Evolutionary conservation across 2,329 filamentous ascomycete genomes (phyloP).

Genomic region (Tothia fuscella): DNA sequence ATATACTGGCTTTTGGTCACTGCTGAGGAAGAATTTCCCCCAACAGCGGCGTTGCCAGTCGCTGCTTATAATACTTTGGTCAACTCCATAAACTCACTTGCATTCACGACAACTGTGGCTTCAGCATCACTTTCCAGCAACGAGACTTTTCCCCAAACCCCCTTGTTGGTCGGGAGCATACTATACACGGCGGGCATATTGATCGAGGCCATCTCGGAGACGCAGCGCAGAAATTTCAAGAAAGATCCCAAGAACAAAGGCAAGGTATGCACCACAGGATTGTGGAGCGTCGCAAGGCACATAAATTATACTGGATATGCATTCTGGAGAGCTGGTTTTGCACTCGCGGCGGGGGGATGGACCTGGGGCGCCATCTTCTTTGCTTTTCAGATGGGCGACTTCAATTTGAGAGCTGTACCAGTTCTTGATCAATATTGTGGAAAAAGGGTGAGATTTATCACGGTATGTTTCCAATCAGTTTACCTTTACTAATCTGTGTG

Average conservation of each 20-base stretch:
- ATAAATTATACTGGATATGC: constrained; percentile 44
- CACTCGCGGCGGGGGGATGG: constrained; percentile 37
- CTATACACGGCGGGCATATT: constrained; percentile 41
- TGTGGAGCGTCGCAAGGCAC: constrained; percentile 39
- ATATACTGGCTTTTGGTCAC: constrained; percentile 40
- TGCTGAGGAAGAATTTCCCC: constrained; percentile 39
- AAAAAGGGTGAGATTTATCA: constrained; percentile 6
- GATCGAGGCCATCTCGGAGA: constrained; percentile 44
- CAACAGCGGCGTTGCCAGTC: constrained; percentile 31
- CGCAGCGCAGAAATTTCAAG: constrained; percentile 44
- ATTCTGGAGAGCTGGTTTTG: constrained; percentile 39
- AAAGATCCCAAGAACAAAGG: constrained; percentile 38
- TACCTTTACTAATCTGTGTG: constrained; percentile 5
- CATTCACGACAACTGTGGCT: constrained; percentile 39
- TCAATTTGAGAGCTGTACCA: constrained; percentile 32
- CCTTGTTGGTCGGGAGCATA: constrained; percentile 35
- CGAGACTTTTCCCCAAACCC: constrained; percentile 27
- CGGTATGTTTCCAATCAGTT: neutral
- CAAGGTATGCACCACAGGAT: constrained; percentile 37
- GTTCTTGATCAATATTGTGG: constrained; percentile 39
- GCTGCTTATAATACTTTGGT: constrained; percentile 40
- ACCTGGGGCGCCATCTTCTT: constrained; percentile 29
- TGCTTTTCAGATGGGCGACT: constrained; percentile 34
- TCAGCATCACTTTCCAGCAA: constrained; percentile 31
- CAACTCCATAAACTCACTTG: constrained; percentile 44